Evolutionary conservation across 805 yeast species (phyloP), one percentile per base, ranked within the genome.

Genomic region (Wickerhamomyces canadensis): DNA sequence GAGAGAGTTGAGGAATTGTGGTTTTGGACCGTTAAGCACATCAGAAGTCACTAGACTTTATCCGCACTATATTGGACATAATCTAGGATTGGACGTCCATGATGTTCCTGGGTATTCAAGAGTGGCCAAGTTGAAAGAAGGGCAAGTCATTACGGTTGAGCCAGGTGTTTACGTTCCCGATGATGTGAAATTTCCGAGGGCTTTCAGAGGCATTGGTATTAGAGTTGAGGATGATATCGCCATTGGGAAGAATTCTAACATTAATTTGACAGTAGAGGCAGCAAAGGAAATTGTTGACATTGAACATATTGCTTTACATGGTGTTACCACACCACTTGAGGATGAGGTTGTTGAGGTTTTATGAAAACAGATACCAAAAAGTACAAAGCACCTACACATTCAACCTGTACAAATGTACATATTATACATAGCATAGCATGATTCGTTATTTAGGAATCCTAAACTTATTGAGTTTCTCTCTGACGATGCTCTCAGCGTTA

Each of bases 11-110:
- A 69, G 71, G 42, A 80, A 85, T 47, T 70, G 82, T 33, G 97
- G 98, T 0, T 76, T 89, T 47, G 48, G 66, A 2, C 56, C 63
- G 17, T 56, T 80, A 16, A 66, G 70, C 33, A 68, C 66, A 22
- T 62, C 71, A 59, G 81, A 80, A 35, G 67, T 73, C 6, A 68
- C 78, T 31, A 61, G 71, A 27, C 54, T 76, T 26, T 93, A 89
- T 55, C 98, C 98, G 0, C 99, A 93, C 59, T 88, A 85, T 56
- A 80, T 93, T 48, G 98, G 98, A 6, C 99, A 93, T 59, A 88
- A 93, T 54, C 66, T 93, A 27, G 99, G 99, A 0, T 64, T 93
- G 25, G 98, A 89, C 52, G 84, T 89, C 19, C 96, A 86, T 60
- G 96, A 86, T 54, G 68, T 78, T 26, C 94, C 95, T 5, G 59